Evolutionary conservation across 169 alveolate genomes (phyloP).

Genomic region (Plasmodium yoelii): DNA sequence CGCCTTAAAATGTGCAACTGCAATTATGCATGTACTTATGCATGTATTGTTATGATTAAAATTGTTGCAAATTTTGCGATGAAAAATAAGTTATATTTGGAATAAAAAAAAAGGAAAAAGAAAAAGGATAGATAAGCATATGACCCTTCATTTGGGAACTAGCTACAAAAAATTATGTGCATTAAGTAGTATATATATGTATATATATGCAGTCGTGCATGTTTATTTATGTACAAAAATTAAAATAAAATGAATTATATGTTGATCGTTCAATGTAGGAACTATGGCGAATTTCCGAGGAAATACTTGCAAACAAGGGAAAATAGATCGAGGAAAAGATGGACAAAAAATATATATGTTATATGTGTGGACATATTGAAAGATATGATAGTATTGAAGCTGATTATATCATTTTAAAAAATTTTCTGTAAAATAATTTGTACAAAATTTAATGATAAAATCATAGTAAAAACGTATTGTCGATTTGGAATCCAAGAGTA

Average conservation of each 20-base stretch:
- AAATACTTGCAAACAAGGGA: slow-evolving; percentile 15
- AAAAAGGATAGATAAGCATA: slow-evolving; percentile 9
- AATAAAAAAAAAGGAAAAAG: slow-evolving; percentile 1
- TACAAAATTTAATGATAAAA: slow-evolving; percentile 21
- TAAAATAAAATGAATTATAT: not conserved
- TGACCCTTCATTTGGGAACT: not conserved
- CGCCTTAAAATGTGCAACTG: not conserved
- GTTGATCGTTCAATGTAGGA: slow-evolving; percentile 18
- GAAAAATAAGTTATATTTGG: too few relatives aligned
- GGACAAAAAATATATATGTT: not conserved
- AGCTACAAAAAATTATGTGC: not conserved
- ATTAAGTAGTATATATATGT: not conserved
- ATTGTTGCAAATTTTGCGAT: too few relatives aligned
- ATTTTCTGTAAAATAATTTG: slow-evolving; percentile 16
- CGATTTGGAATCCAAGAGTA: slow-evolving; percentile 34
- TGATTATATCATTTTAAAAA: slow-evolving; percentile 6
- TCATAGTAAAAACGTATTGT: slow-evolving; percentile 61
- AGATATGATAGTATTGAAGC: not conserved
- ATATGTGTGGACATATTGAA: not conserved
- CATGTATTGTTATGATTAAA: not conserved
- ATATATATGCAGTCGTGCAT: not conserved
- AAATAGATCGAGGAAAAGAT: too few relatives aligned
- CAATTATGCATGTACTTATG: not conserved
- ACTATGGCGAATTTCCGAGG: slow-evolving; percentile 51
- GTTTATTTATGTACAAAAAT: not conserved